Percentiles rank a stretch among this genome's conserved stretches.
These are phyloP conservation scores for Protea cynaroides DNA, from an alignment of 164 flowering plant species.

Conservation along the genomic window DNA sequence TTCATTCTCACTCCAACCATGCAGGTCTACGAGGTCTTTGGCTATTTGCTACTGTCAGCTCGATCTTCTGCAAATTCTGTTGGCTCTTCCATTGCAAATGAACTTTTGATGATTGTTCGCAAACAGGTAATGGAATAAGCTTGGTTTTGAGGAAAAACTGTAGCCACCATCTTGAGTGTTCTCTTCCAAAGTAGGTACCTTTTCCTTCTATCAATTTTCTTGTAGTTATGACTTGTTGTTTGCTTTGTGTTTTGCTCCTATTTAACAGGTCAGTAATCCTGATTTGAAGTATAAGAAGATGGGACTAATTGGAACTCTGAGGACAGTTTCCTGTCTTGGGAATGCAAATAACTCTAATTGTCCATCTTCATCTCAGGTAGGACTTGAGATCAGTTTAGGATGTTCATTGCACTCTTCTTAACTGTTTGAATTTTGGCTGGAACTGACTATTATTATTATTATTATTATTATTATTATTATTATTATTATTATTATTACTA, in stretches of 20 bases:
- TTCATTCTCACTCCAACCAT: conserved; percentile 8
- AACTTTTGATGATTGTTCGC: conserved; percentile 68
- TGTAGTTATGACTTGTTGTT: neutral
- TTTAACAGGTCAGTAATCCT: conserved; percentile 54
- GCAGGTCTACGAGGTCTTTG: conserved; percentile 80
- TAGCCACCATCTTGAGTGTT: neutral
- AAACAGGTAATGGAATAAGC: conserved; percentile 56
- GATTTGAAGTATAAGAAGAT: conserved; percentile 74
- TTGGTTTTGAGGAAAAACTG: neutral
- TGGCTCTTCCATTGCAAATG: conserved; percentile 64
- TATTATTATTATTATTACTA: neutral
- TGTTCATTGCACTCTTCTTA: neutral
- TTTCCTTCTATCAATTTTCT: neutral
- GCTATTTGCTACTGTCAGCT: conserved; percentile 53
- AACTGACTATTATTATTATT: neutral
- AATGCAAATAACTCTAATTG: conserved; percentile 26
- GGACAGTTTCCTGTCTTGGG: conserved; percentile 63
- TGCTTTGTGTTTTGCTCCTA: conserved; percentile 1
- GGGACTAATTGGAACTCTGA: conserved; percentile 79
- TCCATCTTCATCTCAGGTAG: conserved; percentile 41
- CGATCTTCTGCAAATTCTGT: conserved; percentile 32
- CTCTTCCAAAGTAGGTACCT: neutral
- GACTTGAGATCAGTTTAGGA: neutral
- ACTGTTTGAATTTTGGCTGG: neutral
- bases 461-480: neutral